Conservation (phyloP, 2,329 filamentous ascomycete species). For the Mollisiaceae sp. region DNA sequence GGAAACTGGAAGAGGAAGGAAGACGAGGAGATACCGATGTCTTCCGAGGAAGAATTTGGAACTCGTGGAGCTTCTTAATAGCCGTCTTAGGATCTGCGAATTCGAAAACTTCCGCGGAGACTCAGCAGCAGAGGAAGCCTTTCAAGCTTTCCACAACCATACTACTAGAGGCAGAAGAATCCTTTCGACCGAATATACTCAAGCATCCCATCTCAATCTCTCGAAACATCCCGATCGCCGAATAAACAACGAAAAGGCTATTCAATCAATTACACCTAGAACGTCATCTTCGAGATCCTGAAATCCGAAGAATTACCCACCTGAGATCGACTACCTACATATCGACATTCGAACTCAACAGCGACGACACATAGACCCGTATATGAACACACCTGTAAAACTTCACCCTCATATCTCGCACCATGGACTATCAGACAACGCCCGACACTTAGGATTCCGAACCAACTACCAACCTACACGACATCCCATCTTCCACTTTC, state of each 20-base stretch:
- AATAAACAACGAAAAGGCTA: background rate
- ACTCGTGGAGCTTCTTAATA: background rate
- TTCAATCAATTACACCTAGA: background rate
- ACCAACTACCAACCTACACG: too few species aligned
- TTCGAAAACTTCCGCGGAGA: background rate
- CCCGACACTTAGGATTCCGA: too few species aligned
- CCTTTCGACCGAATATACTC: too few species aligned
- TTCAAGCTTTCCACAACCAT: background rate
- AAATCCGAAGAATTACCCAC: background rate
- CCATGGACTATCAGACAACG: too few species aligned
- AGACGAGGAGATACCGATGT: background rate
- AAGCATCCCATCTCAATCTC: background rate
- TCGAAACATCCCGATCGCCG: background rate
- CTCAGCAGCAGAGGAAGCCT: background rate
- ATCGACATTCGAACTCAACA: background rate
- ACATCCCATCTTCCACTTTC: too few species aligned
- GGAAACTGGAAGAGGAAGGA: background rate
- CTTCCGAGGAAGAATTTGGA: background rate
- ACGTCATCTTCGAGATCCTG: background rate
- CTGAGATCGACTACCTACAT: background rate
- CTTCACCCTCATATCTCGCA: too few species aligned
- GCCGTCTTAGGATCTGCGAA: background rate
- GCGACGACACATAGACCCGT: background rate
- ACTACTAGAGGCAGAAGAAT: background rate
- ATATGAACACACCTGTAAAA: background rate